Base-by-base conservation (phyloP, 1,139 yeast genomes). In the Yamadazyma pseudoaaseri region DNA sequence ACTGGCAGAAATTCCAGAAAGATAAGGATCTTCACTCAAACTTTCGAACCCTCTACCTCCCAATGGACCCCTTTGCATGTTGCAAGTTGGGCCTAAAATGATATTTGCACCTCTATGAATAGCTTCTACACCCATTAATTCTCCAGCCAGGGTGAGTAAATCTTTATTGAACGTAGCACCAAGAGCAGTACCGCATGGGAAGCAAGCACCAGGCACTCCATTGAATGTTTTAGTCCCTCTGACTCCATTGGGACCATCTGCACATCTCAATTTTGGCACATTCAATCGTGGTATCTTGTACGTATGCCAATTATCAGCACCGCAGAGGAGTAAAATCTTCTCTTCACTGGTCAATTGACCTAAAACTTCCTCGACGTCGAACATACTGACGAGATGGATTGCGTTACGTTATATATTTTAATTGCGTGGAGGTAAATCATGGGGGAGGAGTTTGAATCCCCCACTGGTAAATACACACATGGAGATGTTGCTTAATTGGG, bases 241-340 rank as follows among this genome's bases (percentile, higher is more conserved):
- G 18, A 57, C 42, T 25, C 67, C 66, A 43, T 61, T 61, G 27
- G 67, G 67, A 6, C 66, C 67, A 41, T 61, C 66, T 13, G 56
- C 50, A 14, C 56, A 52, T 27, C 64, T 49, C 13, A 57, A 42
- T 17, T 52, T 43, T 35, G 50, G 62, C 26, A 77, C 54, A 20
- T 58, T 55, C 32, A 73, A 56, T 37, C 80, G 56, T 31, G 63
- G 67, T 15, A 79, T 52, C 2, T 70, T 57, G 26, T 49, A 53
- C 1, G 84, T 76, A 49, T 74, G 79, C 83, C 84, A 78, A 48
- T 61, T 61, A 49, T 75, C 78, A 38, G 56, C 52, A 23, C 79
- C 79, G 12, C 76, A 60, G 27, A 73, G 45, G 28, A 77, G 61
- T 5, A 58, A 45, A 45, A 70, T 56, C 48, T 77, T 77, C 48